Evolutionary conservation across 768 basidiomycete genomes (phyloP).

Genomic region (Psilocybe cubensis): DNA sequence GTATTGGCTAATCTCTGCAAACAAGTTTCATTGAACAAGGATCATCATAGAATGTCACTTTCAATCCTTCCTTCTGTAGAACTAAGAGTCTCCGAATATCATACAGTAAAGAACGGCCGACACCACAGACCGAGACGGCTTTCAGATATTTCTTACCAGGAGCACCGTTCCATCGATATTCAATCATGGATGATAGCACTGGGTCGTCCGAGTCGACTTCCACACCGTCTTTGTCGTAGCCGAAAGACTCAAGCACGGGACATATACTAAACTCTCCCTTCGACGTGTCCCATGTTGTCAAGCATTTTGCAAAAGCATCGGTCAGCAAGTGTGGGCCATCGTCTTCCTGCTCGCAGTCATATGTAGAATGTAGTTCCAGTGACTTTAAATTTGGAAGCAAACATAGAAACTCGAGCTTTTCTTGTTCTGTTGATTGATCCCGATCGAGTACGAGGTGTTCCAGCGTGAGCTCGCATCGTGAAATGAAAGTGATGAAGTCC

Average conservation of each 20-base stretch:
- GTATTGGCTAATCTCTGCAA: not conserved
- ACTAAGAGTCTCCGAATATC: not conserved
- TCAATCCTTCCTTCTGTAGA: not conserved
- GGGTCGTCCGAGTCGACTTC: not conserved
- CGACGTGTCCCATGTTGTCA: not conserved
- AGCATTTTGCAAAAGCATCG: not conserved
- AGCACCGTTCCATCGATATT: not conserved
- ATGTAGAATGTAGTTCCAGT: not conserved
- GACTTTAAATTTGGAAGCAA: not conserved
- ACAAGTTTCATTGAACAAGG: not conserved
- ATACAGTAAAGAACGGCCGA: not conserved
- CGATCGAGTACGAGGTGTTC: not conserved
- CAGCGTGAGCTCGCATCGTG: not conserved
- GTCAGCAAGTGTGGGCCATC: not conserved
- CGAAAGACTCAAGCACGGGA: not conserved
- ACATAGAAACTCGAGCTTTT: not conserved
- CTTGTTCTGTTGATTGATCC: not conserved
- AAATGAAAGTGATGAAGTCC: not conserved
- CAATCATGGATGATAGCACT: not conserved
- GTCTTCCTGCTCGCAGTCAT: not conserved
- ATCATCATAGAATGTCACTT: not conserved
- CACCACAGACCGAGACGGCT: not conserved
- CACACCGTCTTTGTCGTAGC: not conserved
- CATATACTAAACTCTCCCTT: not conserved
- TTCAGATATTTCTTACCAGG: not conserved